phyloP scores from a whole-genome alignment of 2,329 filamentous ascomycete genomes.

The Trematosphaeria pertusa region DNA sequence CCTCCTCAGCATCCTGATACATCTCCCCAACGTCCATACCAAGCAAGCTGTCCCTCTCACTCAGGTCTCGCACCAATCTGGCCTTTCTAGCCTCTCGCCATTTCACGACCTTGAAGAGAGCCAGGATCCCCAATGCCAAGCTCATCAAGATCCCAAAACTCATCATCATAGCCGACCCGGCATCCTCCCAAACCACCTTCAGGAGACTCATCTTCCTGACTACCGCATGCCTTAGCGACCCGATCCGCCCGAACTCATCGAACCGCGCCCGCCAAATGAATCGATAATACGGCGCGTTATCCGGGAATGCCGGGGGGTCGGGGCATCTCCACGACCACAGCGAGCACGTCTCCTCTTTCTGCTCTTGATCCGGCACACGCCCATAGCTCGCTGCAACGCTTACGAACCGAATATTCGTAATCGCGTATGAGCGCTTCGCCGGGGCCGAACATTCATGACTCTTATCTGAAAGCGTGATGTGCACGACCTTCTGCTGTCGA shows the following conservation, averaged over 20 bases:
- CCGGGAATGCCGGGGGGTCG: no score
- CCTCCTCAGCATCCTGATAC: no score
- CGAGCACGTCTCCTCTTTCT: slow-evolving; percentile 19
- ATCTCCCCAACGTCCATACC: no score
- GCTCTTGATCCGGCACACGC: slow-evolving; percentile 6
- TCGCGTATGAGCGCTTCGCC: slow-evolving; percentile 14
- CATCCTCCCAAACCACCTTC: slow-evolving; percentile 7
- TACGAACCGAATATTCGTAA: slow-evolving; percentile 16
- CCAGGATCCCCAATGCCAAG: slow-evolving; percentile 7
- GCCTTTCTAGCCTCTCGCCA: no score
- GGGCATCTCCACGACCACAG: slow-evolving; percentile 20
- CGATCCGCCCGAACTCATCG: slow-evolving; percentile 24
- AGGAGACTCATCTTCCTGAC: slow-evolving; percentile 12
- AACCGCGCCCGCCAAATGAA: slow-evolving; percentile 27
- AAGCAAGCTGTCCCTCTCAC: no score
- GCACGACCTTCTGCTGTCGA: slow-evolving; percentile 16
- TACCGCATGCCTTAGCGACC: slow-evolving; percentile 22
- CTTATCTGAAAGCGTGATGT: slow-evolving; percentile 17
- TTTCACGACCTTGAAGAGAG: no score
- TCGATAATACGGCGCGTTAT: slow-evolving; percentile 22
- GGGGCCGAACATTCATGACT: slow-evolving; percentile 18
- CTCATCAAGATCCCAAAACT: slow-evolving; percentile 14
- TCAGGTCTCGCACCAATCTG: no score
- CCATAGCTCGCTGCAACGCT: slow-evolving; percentile 5
- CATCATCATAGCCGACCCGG: slow-evolving; percentile 16